These are phyloP conservation scores for Phaeomoniella chlamydospora DNA, from an alignment of 2,329 filamentous ascomycete genomes.

Conservation along the genomic window DNA sequence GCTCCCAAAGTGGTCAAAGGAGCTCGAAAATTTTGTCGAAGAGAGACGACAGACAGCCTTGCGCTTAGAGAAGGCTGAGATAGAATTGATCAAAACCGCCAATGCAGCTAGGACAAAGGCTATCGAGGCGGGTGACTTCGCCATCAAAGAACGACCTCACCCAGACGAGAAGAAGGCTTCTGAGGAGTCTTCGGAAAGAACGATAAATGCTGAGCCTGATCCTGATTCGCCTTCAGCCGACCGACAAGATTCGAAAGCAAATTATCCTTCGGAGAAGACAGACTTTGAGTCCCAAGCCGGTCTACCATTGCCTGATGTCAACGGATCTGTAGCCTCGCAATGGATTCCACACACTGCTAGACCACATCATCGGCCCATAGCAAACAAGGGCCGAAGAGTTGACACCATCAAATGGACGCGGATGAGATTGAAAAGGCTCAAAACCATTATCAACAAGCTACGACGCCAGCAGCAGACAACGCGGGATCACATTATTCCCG, in stretches of 20 bases:
- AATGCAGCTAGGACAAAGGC: constrained; percentile 56
- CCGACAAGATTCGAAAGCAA: background rate
- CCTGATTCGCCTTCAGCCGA: constrained; percentile 11
- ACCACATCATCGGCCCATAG: constrained; percentile 18
- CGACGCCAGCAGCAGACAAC: constrained; percentile 21
- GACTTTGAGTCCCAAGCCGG: background rate
- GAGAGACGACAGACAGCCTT: constrained; percentile 65
- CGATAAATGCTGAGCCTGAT: constrained; percentile 9
- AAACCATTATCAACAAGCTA: constrained; percentile 15
- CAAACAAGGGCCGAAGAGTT: constrained; percentile 19
- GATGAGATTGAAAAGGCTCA: constrained; percentile 15
- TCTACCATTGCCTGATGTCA: constrained; percentile 12
- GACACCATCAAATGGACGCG: constrained; percentile 23
- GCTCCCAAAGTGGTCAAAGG: constrained; percentile 63
- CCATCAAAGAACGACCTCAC: constrained; percentile 16
- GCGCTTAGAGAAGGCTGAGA: constrained; percentile 74
- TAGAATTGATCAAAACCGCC: constrained; percentile 64
- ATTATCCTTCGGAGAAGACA: constrained; percentile 1
- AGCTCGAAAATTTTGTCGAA: constrained; percentile 64
- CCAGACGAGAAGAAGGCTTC: background rate
- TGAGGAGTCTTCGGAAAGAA: constrained; percentile 10
- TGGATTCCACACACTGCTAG: constrained; percentile 17
- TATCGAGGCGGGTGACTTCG: constrained; percentile 35
- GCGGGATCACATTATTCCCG: constrained; percentile 50
- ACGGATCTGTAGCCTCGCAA: constrained; percentile 19